phyloP scores from a whole-genome alignment of 2,329 filamentous ascomycete species.

The Colletotrichum somersetense region DNA sequence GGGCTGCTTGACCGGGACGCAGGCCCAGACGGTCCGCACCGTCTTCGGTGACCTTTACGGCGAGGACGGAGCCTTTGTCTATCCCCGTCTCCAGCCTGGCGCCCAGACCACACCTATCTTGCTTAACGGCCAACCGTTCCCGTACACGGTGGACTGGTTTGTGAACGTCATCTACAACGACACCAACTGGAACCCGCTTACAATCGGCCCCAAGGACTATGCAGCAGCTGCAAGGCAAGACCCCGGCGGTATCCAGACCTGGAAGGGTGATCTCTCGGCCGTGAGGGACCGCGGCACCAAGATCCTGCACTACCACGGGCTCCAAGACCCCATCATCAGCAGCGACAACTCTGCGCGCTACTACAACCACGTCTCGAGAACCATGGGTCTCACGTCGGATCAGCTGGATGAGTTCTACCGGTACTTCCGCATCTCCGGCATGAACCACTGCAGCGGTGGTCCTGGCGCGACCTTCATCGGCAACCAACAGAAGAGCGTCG shows the following conservation, averaged over 20 bases:
- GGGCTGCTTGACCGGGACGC: slow-evolving; percentile 43
- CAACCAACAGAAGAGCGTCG: slow-evolving; percentile 43
- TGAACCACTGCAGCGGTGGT: slow-evolving; percentile 51
- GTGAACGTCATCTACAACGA: slow-evolving; percentile 58
- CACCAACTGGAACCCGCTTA: slow-evolving; percentile 52
- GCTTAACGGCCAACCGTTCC: slow-evolving; percentile 53
- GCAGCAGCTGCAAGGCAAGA: slow-evolving; percentile 48
- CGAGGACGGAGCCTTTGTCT: slow-evolving; percentile 53
- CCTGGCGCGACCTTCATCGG: slow-evolving; percentile 47
- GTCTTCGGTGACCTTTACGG: slow-evolving; percentile 49
- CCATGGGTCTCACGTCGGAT: slow-evolving; percentile 53
- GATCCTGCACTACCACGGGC: slow-evolving; percentile 62
- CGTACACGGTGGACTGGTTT: slow-evolving; percentile 49
- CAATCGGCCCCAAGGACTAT: slow-evolving; percentile 54
- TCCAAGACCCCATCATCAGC: slow-evolving; percentile 57
- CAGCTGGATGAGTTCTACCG: slow-evolving; percentile 54
- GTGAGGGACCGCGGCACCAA: slow-evolving; percentile 58
- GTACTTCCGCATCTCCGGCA: slow-evolving; percentile 50
- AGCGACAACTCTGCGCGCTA: slow-evolving; percentile 61
- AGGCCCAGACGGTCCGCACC: slow-evolving; percentile 53
- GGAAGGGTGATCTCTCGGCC: slow-evolving; percentile 54
- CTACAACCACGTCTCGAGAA: slow-evolving; percentile 60
- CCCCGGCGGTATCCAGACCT: slow-evolving; percentile 55
- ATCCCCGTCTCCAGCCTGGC: slow-evolving; percentile 62
- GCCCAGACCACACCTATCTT: slow-evolving; percentile 59